Conservation (phyloP, 345 rosid genomes). For the Mangifera indica region DNA sequence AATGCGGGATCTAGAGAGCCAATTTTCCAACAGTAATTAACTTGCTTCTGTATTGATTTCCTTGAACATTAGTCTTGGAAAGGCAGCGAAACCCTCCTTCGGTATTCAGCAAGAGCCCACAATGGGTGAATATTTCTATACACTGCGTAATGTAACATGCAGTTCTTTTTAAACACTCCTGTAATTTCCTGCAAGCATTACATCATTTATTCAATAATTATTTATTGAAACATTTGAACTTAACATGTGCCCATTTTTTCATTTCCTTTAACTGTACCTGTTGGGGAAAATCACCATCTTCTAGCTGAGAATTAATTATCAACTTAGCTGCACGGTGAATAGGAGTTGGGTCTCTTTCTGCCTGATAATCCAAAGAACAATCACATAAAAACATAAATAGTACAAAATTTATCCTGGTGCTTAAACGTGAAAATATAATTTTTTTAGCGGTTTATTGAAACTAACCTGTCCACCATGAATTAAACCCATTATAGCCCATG, state of each 20-base stretch:
- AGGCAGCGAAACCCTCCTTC: neutral
- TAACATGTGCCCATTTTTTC: neutral
- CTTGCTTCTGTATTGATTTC: neutral
- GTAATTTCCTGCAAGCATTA: neutral
- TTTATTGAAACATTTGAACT: too few species aligned
- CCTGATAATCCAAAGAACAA: slow-evolving; percentile 25
- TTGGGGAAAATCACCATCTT: slow-evolving; percentile 65
- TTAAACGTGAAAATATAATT: neutral
- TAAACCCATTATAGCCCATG: slow-evolving; percentile 45
- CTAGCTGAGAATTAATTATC: slow-evolving; percentile 62
- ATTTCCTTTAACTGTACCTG: slow-evolving; percentile 29
- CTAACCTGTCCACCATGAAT: slow-evolving; percentile 47
- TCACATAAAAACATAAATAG: too few species aligned
- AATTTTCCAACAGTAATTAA: too few species aligned
- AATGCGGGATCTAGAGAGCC: too few species aligned
- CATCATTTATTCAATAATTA: too few species aligned
- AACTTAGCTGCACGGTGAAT: slow-evolving; percentile 61
- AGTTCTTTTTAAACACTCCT: slow-evolving; percentile 2
- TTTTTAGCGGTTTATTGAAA: neutral
- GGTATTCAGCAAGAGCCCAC: slow-evolving; percentile 7
- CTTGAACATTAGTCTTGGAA: neutral
- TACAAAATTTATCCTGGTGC: too few species aligned
- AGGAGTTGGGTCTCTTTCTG: slow-evolving; percentile 56
- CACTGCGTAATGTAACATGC: slow-evolving; percentile 4
- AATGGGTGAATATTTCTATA: neutral